Evolutionary conservation across 1,139 yeast genomes (phyloP), one percentile per base, ranked within the genome.

Genomic region (Pneumocystis jirovecii): DNA sequence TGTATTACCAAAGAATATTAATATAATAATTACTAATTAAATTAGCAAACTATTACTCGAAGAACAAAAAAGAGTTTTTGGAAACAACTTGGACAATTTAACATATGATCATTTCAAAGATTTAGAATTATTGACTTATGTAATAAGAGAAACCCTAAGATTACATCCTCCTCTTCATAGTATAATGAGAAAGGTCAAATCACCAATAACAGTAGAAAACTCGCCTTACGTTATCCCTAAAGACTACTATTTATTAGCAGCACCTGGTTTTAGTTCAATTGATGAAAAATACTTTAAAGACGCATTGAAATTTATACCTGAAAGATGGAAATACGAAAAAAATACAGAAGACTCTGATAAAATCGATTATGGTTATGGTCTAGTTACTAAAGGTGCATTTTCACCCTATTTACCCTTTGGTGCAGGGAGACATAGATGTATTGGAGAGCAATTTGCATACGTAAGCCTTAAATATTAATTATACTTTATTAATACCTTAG

Each of bases 361-460:
- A 63, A 84, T 91, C 64, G 98, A 93, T 76, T 91, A 90, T 74
- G 97, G 97, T 21, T 93, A 91, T 72, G 97, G 97, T 74, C 89
- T 91, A 68, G 89, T 93, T 70, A 85, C 96, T 64, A 93, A 93
- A 78, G 98, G 97, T 77, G 97, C 93, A 61, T 79, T 88, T 34
- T 89, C 96, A 63, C 96, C 98, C 66, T 95, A 89, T 78, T 83
- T 93, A 75, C 98, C 98, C 66, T 93, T 93, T 74, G 98, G 98
- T 72, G 98, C 97, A 76, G 99, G 99, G 71, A 88, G 99, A 81
- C 99, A 93, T 76, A 87, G 98, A 79, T 93, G 99, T 79, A 90
- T 93, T 74, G 99, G 99, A 73, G 99, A 93, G 78, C 97, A 91
- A 75, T 93, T 93, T 79, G 99, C 99, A 61, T 89, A 86, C 76